phyloP scores from a whole-genome alignment of 805 yeast species.

The Metschnikowia shivogae region DNA sequence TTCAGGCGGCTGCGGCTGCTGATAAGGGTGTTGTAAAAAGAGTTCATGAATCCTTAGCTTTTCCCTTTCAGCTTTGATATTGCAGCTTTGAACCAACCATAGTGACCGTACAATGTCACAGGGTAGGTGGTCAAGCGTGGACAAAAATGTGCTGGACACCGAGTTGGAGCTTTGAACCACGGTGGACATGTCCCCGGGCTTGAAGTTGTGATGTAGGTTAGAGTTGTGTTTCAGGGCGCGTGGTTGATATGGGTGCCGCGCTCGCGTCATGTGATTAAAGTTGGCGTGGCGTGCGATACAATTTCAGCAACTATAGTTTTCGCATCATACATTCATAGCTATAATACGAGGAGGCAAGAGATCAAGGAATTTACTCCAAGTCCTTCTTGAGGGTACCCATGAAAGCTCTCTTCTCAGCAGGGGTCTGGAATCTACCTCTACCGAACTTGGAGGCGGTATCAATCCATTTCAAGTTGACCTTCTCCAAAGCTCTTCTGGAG shows the following conservation, averaged over 20 bases:
- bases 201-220: not conserved
- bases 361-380: conserved; percentile 42
- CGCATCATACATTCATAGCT: conserved; percentile 16
- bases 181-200: conserved; percentile 7
- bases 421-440: conserved; percentile 99
- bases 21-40: conserved; percentile 8
- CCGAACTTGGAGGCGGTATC: conserved; percentile 99
- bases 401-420: conserved; percentile 99
- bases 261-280: not conserved
- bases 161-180: conserved; percentile 25
- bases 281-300: not conserved
- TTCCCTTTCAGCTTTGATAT: conserved; percentile 24
- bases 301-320: not conserved
- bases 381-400: conserved; percentile 99
- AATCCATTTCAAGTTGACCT: conserved; percentile 97
- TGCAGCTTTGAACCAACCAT: conserved; percentile 40
- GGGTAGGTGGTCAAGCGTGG: conserved; percentile 43
- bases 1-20: not conserved
- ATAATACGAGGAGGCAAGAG: conserved; percentile 5
- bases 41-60: conserved; percentile 19
- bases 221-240: not conserved
- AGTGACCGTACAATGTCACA: conserved; percentile 40
- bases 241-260: not conserved
- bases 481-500: conserved; percentile 94
- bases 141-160: conserved; percentile 34